A percentile compares a stretch with the other conserved stretches of the same genome.
phyloP scores from a whole-genome alignment of 805 yeast genomes.

The Teunomyces panamensis region DNA sequence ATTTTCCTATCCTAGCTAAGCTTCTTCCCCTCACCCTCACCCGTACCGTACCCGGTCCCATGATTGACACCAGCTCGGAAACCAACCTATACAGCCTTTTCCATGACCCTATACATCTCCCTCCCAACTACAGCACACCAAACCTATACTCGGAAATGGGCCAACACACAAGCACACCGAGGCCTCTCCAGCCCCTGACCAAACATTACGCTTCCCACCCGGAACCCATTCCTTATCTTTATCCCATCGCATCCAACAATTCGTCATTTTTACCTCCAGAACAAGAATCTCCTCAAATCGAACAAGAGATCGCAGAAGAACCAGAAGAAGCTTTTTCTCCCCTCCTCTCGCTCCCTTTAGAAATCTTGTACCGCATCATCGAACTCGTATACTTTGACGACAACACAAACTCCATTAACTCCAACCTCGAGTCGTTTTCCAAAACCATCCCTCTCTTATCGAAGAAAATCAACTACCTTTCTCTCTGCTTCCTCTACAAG shows the following conservation, averaged over 20 bases:
- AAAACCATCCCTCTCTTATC: constrained; percentile 54
- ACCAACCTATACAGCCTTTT: constrained; percentile 3
- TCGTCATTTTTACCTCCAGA: not conserved
- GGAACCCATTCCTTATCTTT: constrained; percentile 6
- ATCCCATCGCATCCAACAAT: constrained; percentile 11
- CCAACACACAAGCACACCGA: constrained; percentile 2
- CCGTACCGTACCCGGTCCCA: not conserved
- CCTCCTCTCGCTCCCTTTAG: constrained; percentile 46
- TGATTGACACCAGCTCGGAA: constrained; percentile 3
- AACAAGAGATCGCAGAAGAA: not conserved
- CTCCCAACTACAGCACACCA: constrained; percentile 4
- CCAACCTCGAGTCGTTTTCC: constrained; percentile 49
- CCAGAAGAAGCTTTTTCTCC: constrained; percentile 7
- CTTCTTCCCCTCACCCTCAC: not conserved
- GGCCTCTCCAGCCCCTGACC: not conserved
- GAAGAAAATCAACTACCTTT: constrained; percentile 55
- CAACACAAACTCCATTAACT: constrained; percentile 49
- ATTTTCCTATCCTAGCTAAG: too few species aligned
- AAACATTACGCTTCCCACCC: not conserved
- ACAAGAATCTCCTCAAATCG: too few species aligned
- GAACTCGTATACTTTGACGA: constrained; percentile 56
- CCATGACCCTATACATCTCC: constrained; percentile 1
- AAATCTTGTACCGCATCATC: constrained; percentile 51
- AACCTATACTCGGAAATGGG: constrained; percentile 7
- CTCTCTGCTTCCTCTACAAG: constrained; percentile 57